Base-by-base conservation (phyloP, 345 rosid species). In the Arabis hirsuta region DNA sequence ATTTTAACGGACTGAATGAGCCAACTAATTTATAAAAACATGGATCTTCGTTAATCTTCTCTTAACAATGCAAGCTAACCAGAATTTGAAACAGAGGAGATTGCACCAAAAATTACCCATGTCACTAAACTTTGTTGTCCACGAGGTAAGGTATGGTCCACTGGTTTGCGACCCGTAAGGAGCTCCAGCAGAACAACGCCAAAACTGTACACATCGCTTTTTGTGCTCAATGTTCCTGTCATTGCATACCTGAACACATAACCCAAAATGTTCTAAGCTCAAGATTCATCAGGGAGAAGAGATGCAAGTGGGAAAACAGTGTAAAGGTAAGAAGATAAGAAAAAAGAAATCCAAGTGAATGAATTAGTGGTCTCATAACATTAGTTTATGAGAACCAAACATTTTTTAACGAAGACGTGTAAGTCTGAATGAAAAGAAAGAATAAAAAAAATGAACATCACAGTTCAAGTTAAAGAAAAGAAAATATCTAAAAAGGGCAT, bases 41-140 rank as follows among this genome's bases (percentile, higher is more conserved):
- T 7, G 32, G 50, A n/a, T 20, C 47, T 47, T 59, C 32, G 4
- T 10, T 8, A 14, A 24, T 5, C 26, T 10, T 73, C 5, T 44
- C 13, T 16, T 58, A 67, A 22, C 12, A 32, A 12, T 36, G 31
- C 55, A 26, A 53, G n/a, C 24, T 22, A 76, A 34, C 20, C 9
- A 59, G 29, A 44, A 27, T 2, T 0, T 41, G 56, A 72, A 66
- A 6, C 43, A 54, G 14, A 60, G 34, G 41, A 59, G 53, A 58
- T 20, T 14, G 61, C 44, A 56, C n/a, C 10, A 16, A 24, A 72
- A 69, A 63, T 62, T 82, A 86, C 93, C 96, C 96, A 90, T 69
- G 91, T 90, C 55, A 90, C 93, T 48, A 90, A 79, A 80, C 93
- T 88, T 77, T 90, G 96, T 55, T 84, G 96, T 38, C 91, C 91